A percentile compares a stretch with the other conserved stretches of the same genome.
These are phyloP conservation scores for Hypericum perforatum DNA, from an alignment of 345 rosid genomes.

Conservation along the genomic window DNA sequence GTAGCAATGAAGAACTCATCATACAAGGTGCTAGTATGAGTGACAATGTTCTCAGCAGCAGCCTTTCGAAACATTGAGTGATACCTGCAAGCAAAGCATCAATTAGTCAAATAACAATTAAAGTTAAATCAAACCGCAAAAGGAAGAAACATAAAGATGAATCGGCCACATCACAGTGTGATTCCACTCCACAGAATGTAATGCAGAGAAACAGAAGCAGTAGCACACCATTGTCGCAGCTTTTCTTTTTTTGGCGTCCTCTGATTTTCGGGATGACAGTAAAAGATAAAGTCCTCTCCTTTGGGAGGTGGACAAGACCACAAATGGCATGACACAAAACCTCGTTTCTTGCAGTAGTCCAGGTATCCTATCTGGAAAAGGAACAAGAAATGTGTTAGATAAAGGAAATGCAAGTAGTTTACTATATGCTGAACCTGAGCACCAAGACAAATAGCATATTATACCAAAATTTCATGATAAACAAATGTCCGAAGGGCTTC, in stretches of 20 bases:
- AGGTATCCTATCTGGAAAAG: not conserved
- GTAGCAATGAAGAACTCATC: too few species aligned
- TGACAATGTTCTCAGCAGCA: too few species aligned
- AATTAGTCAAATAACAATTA: constrained; percentile 7
- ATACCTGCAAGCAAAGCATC: constrained; percentile 29
- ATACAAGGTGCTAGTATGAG: too few species aligned
- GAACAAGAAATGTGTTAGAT: constrained; percentile 5
- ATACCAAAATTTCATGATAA: constrained; percentile 26
- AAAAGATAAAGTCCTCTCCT: too few species aligned
- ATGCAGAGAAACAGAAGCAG: too few species aligned
- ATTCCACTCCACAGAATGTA: too few species aligned
- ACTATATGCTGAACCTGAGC: not conserved
- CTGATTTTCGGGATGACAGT: too few species aligned
- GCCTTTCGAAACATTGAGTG: constrained; percentile 25
- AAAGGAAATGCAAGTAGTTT: not conserved
- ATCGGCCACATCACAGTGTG: not conserved
- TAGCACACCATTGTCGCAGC: too few species aligned
- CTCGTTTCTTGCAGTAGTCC: too few species aligned
- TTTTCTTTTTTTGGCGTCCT: too few species aligned
- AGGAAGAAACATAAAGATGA: not conserved
- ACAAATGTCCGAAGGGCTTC: constrained; percentile 29
- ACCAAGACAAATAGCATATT: not conserved
- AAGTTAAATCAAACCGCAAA: not conserved
- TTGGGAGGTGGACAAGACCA: too few species aligned
- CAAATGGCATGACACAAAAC: too few species aligned